Base-by-base conservation (phyloP, 1,284 basidiomycete species). In the Heterobasidion occidentale region DNA sequence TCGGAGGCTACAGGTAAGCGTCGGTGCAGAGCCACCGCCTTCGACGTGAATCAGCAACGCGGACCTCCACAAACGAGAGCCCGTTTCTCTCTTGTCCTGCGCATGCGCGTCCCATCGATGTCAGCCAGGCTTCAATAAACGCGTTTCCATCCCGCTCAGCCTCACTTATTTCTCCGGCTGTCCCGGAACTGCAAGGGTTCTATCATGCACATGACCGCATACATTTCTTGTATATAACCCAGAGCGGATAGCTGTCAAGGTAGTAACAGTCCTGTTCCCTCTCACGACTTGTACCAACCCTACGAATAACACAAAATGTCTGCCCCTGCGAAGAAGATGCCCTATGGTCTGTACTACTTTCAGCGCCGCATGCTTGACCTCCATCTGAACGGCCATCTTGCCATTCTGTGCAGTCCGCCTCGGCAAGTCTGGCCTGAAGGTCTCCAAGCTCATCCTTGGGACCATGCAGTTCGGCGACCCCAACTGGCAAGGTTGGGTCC, bases 351-450 rank as follows among this genome's bases (percentile, higher is more conserved):
- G 36, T 42, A 27, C 11, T 42, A 27, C 11, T 12, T 33, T 11
- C 12, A 12, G 19, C 9, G 15, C 20, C n/a, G 12, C 19, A 5
- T 34, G 15, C 14, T 36, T 38, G n/a, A 36, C 7, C 14, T 3
- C 6, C 35, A 17, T 19, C 8, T 34, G 19, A 19, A 9, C 9
- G 11, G 36, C 20, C 36, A 27, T 12, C n/a, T 38, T 20, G 35
- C 36, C 1, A 38, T 48, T 34, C 12, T 36, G 2, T 33, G 27
- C 53, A 71, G 73, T 75, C 46, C 70, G 74, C 27, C 64, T 75
- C 33, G 74, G 74, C 12, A 69, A 68, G 36, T 72, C 69, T 1
- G 73, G 73, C 1, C 62, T 76, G 57, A 73, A 74, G 61, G 74
- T 78, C 7, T 74, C 72, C 45, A 69, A 67, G 58, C 64, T 72